Conservation (phyloP, 108 stramenopile species). For the Fistulifera pelliculosa region DNA sequence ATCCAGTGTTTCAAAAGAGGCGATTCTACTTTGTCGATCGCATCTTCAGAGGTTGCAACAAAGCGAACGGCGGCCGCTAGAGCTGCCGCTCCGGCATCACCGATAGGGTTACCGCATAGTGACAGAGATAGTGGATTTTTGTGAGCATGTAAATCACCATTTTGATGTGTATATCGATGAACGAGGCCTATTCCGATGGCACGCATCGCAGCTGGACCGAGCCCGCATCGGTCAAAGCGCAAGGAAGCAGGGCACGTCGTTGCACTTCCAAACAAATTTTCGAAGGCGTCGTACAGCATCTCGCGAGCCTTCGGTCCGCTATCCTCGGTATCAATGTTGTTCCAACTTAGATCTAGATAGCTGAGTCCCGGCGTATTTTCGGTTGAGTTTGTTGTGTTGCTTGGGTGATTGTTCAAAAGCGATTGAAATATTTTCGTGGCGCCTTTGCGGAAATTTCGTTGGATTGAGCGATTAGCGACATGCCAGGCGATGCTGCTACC, state of each 20-base stretch:
- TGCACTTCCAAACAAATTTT: slow-evolving; percentile 12
- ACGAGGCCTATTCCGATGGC: slow-evolving; percentile 52
- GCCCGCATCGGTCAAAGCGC: slow-evolving; percentile 46
- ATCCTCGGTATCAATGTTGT: slow-evolving; percentile 29
- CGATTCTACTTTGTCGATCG: background rate
- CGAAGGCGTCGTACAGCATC: slow-evolving; percentile 14
- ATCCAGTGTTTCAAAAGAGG: slow-evolving; percentile 52
- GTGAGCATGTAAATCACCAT: background rate
- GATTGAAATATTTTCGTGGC: no score
- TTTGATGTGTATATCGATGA: background rate
- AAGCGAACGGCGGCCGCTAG: slow-evolving; percentile 65
- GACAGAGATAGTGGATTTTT: slow-evolving; percentile 20
- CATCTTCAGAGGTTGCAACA: slow-evolving; percentile 13
- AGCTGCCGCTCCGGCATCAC: slow-evolving; percentile 69
- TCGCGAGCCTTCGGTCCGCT: slow-evolving; percentile 14
- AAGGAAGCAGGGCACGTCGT: slow-evolving; percentile 31
- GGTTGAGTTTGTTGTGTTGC: no score
- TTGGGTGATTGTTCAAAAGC: no score
- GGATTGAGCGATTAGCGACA: no score
- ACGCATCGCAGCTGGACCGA: slow-evolving; percentile 65
- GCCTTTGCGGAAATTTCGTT: no score
- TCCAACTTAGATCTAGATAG: slow-evolving; percentile 57
- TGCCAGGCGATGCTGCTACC: no score
- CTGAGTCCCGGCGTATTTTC: slow-evolving; percentile 4
- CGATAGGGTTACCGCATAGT: slow-evolving; percentile 60